Evolutionary conservation across 2,329 filamentous ascomycete species (phyloP).

Genomic region (Knufia fluminis): DNA sequence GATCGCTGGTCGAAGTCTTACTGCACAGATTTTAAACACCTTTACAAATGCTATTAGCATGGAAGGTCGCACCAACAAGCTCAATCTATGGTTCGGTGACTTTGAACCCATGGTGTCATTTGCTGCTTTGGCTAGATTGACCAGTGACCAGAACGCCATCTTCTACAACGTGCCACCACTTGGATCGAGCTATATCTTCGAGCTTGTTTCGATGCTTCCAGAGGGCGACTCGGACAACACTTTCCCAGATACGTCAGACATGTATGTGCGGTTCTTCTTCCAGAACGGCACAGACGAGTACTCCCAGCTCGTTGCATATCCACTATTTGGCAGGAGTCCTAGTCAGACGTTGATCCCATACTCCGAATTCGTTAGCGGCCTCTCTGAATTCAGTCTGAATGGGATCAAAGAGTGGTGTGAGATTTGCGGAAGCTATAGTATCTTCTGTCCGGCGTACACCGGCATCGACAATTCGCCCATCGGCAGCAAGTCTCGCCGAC

Average conservation of each 20-base stretch:
- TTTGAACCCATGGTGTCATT: conserved; percentile 44
- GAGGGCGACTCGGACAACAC: conserved; percentile 22
- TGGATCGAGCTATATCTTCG: conserved; percentile 43
- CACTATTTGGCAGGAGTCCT: conserved; percentile 43
- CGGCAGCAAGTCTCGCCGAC: conserved; percentile 1
- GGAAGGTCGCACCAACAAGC: conserved; percentile 32
- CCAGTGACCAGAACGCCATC: conserved; percentile 29
- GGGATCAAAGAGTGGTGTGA: conserved; percentile 46
- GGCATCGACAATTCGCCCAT: conserved; percentile 10
- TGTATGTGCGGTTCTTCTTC: conserved; percentile 49
- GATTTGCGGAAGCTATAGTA: conserved; percentile 34
- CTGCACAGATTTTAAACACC: conserved; percentile 30
- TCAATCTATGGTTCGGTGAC: conserved; percentile 43
- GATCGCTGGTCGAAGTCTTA: conserved; percentile 37
- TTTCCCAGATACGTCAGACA: conserved; percentile 35
- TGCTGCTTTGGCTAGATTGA: conserved; percentile 36
- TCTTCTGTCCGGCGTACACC: conserved; percentile 43
- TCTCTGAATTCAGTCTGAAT: conserved; percentile 36
- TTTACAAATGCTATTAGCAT: conserved; percentile 32
- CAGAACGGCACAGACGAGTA: conserved; percentile 44
- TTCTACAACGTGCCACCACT: conserved; percentile 43
- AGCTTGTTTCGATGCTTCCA: conserved; percentile 39
- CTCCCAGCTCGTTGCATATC: conserved; percentile 33
- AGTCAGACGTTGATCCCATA: conserved; percentile 40
- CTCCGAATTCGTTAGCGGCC: conserved; percentile 39